These are phyloP conservation scores for Grifola frondosa DNA, from an alignment of 1,284 basidiomycete species.

Conservation along the genomic window DNA sequence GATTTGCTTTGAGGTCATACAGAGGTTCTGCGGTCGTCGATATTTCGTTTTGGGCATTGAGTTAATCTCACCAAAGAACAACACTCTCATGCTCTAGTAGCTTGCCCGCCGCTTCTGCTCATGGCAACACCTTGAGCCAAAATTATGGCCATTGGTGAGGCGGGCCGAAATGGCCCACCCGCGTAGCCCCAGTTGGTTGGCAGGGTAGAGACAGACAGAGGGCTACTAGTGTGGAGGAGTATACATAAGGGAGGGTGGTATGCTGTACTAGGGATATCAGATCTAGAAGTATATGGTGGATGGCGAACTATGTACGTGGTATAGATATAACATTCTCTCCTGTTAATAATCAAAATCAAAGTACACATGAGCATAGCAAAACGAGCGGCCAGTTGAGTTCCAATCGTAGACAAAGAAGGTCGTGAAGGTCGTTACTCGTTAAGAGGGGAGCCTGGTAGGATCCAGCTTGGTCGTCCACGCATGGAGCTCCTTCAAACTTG, in stretches of 20 bases:
- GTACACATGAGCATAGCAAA: constrained; percentile 17
- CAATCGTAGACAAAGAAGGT: constrained; percentile 4
- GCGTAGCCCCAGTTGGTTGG: too few relatives aligned
- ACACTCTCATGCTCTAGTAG: background rate
- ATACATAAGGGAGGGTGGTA: constrained; percentile 21
- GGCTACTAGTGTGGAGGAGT: constrained; percentile 22
- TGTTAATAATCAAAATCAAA: constrained; percentile 4
- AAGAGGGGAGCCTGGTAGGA: constrained; percentile 55
- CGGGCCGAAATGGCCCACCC: too few relatives aligned
- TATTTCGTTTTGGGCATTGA: too few relatives aligned
- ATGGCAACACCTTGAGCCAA: background rate
- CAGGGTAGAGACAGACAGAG: constrained; percentile 14
- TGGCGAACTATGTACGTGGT: constrained; percentile 10
- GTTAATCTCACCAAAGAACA: background rate
- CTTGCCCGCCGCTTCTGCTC: background rate
- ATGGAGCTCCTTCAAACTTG: constrained; percentile 76
- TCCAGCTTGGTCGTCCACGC: constrained; percentile 82
- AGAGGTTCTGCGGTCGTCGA: background rate
- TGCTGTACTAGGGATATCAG: constrained; percentile 28
- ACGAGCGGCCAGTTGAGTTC: too few relatives aligned
- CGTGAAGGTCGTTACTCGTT: constrained; percentile 18
- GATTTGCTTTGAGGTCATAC: constrained; percentile 63
- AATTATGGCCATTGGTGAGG: background rate
- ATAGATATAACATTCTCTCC: too few relatives aligned
- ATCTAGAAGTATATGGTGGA: constrained; percentile 24